Evolutionary conservation across 108 stramenopile species (phyloP).

Genomic region (Discostella pseudostelligera): DNA sequence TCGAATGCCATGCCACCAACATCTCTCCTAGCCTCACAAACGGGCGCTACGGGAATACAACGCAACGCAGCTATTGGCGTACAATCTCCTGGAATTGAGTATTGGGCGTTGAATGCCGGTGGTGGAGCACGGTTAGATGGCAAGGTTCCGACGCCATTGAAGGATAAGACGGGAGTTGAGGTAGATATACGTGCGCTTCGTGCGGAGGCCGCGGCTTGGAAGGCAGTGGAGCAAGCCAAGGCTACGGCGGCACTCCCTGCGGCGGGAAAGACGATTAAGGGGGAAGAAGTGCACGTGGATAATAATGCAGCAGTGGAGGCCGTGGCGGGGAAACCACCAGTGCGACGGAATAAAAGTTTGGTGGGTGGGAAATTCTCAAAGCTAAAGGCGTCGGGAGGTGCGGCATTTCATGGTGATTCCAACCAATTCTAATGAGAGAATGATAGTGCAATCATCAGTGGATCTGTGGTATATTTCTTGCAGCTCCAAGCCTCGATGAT

Average conservation of each 20-base stretch:
- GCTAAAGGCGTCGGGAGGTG: conserved; percentile 52
- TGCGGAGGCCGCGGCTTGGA: conserved; percentile 70
- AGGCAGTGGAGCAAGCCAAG: conserved; percentile 57
- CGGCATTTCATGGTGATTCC: conserved; percentile 65
- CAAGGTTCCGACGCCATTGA: conserved; percentile 63
- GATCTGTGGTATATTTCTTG: too few relatives aligned
- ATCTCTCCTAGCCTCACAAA: conserved; percentile 61
- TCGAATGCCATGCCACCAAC: conserved; percentile 16
- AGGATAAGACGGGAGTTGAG: conserved; percentile 77
- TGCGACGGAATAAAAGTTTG: conserved; percentile 72
- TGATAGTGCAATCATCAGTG: too few relatives aligned
- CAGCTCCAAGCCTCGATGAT: too few relatives aligned
- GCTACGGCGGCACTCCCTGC: conserved; percentile 48
- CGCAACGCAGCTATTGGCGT: conserved; percentile 79
- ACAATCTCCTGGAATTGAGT: conserved; percentile 68
- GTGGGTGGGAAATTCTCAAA: conserved; percentile 76
- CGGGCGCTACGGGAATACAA: conserved; percentile 86
- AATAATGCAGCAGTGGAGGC: conserved; percentile 1
- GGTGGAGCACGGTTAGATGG: conserved; percentile 83
- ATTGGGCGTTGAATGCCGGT: conserved; percentile 87
- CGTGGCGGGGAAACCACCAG: conserved; percentile 32
- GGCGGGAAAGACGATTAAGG: conserved; percentile 50
- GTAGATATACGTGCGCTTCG: conserved; percentile 75
- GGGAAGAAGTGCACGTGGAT: conserved; percentile 38
- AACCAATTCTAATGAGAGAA: conserved; percentile 43